Percentiles rank a stretch among this genome's conserved stretches.
These are phyloP conservation scores for Saccharomyces paradoxus DNA, from an alignment of 805 yeast species.

Conservation along the genomic window DNA sequence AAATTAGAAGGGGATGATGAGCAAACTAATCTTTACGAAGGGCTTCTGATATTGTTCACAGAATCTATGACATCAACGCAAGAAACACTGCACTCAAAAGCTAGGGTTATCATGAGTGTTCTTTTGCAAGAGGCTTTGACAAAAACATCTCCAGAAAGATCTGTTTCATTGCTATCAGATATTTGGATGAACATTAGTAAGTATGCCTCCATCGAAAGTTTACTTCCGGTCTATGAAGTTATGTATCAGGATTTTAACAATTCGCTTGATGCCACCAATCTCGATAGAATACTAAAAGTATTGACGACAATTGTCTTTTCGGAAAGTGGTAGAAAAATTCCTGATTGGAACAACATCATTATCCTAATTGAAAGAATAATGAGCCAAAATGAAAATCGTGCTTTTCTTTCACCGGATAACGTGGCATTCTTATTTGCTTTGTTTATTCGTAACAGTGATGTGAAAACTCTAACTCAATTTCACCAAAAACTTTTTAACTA, in stretches of 20 bases:
- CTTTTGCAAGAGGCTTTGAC: conserved; percentile 32
- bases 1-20: conserved; percentile 28
- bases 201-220: conserved; percentile 45
- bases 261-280: conserved; percentile 5
- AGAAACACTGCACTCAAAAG: conserved; percentile 67
- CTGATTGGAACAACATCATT: conserved; percentile 38
- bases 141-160: conserved; percentile 1
- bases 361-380: conserved; percentile 10
- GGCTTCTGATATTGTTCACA: conserved; percentile 54
- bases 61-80: conserved; percentile 70
- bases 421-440: conserved; percentile 41
- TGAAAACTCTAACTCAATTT: conserved; percentile 38
- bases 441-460: conserved; percentile 48
- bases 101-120: conserved; percentile 41
- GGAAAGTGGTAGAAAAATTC: conserved; percentile 60
- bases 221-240: conserved; percentile 37
- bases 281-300: conserved; percentile 34
- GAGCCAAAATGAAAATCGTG: conserved; percentile 1
- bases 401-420: conserved; percentile 17
- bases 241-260: conserved; percentile 21
- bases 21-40: conserved; percentile 42
- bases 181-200: conserved; percentile 44
- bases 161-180: conserved; percentile 47
- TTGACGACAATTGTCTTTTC: conserved; percentile 48
- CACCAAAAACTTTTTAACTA: conserved; percentile 39